Evolutionary conservation across 495 filamentous ascomycete genomes (phyloP).

Genomic region (Chaetomium fimeti): DNA sequence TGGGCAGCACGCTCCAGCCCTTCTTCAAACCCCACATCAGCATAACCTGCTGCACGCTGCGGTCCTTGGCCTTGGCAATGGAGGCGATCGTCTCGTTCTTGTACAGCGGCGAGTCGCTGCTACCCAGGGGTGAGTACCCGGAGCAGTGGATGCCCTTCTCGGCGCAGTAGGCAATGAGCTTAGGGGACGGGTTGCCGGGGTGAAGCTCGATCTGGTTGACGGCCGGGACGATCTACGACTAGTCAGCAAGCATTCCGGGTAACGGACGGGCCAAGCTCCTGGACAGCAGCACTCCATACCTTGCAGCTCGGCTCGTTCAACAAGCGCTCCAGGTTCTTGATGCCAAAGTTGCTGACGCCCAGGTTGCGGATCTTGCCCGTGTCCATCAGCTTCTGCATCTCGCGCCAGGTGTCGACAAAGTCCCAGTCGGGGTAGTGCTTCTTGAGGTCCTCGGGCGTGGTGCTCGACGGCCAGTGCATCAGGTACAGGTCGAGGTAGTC

Average conservation of each 20-base stretch:
- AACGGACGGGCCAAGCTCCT: not conserved
- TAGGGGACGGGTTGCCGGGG: constrained; percentile 75
- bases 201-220: constrained; percentile 95
- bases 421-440: constrained; percentile 62
- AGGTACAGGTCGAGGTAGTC: constrained; percentile 85
- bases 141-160: constrained; percentile 67
- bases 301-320: constrained; percentile 57
- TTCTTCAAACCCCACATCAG: constrained; percentile 69
- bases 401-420: constrained; percentile 80
- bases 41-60: constrained; percentile 66
- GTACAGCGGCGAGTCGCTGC: constrained; percentile 54
- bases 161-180: constrained; percentile 70
- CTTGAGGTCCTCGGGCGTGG: constrained; percentile 42
- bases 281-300: constrained; percentile 30
- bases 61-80: constrained; percentile 64
- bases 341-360: constrained; percentile 75
- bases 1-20: constrained; percentile 72
- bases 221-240: constrained; percentile 65
- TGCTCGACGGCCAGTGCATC: constrained; percentile 74
- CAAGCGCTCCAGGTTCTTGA: constrained; percentile 64
- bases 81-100: constrained; percentile 58
- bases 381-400: constrained; percentile 77
- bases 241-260: constrained; percentile 41
- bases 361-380: constrained; percentile 80
- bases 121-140: constrained; percentile 67